Evolutionary conservation across 129 eudicot species (phyloP), one percentile per base, ranked within the genome.

Genomic region (Deinandra increscens): DNA sequence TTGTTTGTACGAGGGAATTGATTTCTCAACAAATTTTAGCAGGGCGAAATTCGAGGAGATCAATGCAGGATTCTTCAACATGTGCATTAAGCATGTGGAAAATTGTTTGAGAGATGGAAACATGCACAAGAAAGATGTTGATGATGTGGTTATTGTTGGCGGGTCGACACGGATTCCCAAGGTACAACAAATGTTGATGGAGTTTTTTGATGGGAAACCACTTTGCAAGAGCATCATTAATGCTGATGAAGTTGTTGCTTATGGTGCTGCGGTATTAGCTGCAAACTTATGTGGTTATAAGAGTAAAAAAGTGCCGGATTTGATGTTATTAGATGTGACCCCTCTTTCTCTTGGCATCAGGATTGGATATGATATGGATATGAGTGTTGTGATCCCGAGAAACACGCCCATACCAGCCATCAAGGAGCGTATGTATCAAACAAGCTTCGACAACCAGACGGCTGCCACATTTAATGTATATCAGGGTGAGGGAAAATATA

Each of bases 131-230:
- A 23, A 70, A 1, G 42, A 66, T 38, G 46, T 74, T 29, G 44
- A 74, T 38, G 79, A 74, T 26, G 64, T 74, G 4, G 72, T 74
- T 53, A 37, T 74, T 10, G 73, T 75, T 29, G 79, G 79, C 6
- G 79, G 79, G 6, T 75, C 73, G 3, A 75, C 79, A 51, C 14
- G 79, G 44, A 75, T 75, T 42, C 79, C 79, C 0, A 66, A 75
- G 15, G 60, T 75, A 4, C 79, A 64, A 56, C 58, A 72, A 45
- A 72, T 72, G 76, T 10, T 72, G 13, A 71, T 31, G 68, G 58
- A 59, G 4, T 71, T 58, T n/a, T 71, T 71, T 71, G 75, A 71
- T 6, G 33, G 49, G 9, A 61, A 48, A 36, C 61, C 59, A 18
- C 69, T 72, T 60, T 72, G 69, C 39, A 72, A 72, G 61, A 60